phyloP scores from a whole-genome alignment of 129 eudicot genomes.

The Flaveria sonorensis region DNA sequence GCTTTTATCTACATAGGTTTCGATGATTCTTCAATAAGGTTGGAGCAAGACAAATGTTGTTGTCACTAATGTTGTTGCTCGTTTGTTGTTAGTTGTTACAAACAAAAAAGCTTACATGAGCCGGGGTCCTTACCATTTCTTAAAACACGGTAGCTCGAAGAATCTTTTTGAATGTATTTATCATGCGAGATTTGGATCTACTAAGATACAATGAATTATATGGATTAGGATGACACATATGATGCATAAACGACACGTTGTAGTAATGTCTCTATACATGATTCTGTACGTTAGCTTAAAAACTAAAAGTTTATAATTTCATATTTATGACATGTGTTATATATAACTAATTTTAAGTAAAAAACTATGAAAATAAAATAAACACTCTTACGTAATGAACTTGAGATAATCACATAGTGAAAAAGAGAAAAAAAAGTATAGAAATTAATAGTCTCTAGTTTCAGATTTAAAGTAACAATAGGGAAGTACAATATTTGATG shows the following conservation, averaged over 20 bases:
- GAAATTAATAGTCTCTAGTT: too few relatives aligned
- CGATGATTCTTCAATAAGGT: background rate
- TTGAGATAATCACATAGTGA: too few relatives aligned
- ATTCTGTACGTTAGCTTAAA: background rate
- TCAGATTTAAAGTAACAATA: background rate
- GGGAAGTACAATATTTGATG: too few relatives aligned
- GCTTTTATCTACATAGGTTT: slow-evolving; percentile 1
- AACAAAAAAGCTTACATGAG: slow-evolving; percentile 16
- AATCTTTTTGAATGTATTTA: background rate
- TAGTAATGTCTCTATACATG: background rate
- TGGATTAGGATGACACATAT: slow-evolving; percentile 14
- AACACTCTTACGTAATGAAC: too few relatives aligned
- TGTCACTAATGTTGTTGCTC: background rate
- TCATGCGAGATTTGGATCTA: background rate
- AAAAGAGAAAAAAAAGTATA: too few relatives aligned
- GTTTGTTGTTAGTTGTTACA: slow-evolving; percentile 13
- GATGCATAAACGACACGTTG: background rate
- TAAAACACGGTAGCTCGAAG: slow-evolving; percentile 4
- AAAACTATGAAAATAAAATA: too few relatives aligned
- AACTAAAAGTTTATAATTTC: too few relatives aligned
- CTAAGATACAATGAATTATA: background rate
- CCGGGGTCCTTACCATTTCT: slow-evolving; percentile 11
- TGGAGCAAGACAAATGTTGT: slow-evolving; percentile 17
- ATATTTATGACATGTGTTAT: too few relatives aligned
- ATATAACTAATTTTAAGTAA: too few relatives aligned